phyloP scores from a whole-genome alignment of 2,329 filamentous ascomycete genomes.

The Cladobotryum protrusum region DNA sequence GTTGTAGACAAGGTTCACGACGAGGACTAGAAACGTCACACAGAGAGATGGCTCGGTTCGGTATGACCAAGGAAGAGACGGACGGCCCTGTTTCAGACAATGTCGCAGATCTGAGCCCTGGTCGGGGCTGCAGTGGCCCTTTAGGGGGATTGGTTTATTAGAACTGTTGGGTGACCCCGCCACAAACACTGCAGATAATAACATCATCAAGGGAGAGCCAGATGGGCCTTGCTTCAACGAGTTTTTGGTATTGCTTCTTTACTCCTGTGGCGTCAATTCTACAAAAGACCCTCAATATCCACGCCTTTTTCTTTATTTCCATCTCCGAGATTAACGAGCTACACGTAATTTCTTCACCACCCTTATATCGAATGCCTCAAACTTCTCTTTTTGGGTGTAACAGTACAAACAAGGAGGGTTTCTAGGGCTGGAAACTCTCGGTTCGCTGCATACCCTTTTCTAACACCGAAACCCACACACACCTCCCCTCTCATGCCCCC shows the following conservation, averaged over 20 bases:
- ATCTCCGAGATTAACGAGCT: not conserved
- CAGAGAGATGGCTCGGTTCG: not conserved
- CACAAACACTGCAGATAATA: no score
- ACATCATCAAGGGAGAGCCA: no score
- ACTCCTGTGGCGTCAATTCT: no score
- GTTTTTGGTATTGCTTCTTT: no score
- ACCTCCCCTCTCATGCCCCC: not conserved
- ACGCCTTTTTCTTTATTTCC: no score
- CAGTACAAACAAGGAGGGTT: no score
- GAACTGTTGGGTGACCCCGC: not conserved
- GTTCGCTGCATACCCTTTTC: no score
- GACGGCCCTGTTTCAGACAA: not conserved
- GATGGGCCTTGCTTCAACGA: no score
- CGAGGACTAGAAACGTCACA: slow-evolving; percentile 35
- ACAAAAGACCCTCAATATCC: no score
- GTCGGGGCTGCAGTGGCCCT: not conserved
- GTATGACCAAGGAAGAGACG: not conserved
- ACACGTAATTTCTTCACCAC: not conserved
- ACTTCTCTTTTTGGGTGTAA: no score
- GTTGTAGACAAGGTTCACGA: slow-evolving; percentile 48
- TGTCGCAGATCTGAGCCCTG: not conserved
- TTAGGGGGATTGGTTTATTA: not conserved
- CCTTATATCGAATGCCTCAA: not conserved
- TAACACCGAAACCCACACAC: not conserved
- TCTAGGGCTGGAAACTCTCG: no score